These are phyloP conservation scores for Clarireedia paspali DNA, from an alignment of 2,329 filamentous ascomycete genomes.

Conservation along the genomic window DNA sequence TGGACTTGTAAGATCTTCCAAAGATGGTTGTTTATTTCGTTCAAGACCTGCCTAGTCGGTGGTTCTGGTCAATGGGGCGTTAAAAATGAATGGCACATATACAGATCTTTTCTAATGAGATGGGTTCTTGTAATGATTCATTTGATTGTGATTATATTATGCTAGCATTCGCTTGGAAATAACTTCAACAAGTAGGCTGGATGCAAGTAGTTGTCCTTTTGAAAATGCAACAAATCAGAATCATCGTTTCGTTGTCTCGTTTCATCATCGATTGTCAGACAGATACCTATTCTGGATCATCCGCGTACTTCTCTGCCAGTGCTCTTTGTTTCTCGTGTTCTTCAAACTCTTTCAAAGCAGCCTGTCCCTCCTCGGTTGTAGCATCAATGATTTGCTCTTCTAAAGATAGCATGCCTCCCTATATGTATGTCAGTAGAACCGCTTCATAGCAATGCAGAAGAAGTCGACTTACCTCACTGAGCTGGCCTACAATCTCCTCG, in stretches of 20 bases:
- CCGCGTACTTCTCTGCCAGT: slow-evolving; percentile 24
- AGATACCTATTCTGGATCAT: slow-evolving; percentile 29
- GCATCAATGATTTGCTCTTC: slow-evolving; percentile 94
- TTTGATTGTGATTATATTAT: neutral
- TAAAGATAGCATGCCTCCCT: slow-evolving; percentile 80
- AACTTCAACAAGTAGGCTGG: neutral
- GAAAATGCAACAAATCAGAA: neutral
- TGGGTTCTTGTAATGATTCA: neutral
- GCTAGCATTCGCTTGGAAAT: neutral
- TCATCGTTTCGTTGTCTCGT: neutral
- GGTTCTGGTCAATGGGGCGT: slow-evolving; percentile 25
- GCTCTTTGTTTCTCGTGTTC: slow-evolving; percentile 37
- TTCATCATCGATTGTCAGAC: neutral
- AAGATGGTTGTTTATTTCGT: slow-evolving; percentile 21
- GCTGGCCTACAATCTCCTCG: slow-evolving; percentile 72
- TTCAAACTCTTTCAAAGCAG: slow-evolving; percentile 69
- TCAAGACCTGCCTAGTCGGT: slow-evolving; percentile 19
- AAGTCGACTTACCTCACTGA: slow-evolving; percentile 56
- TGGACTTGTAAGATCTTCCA: slow-evolving; percentile 26
- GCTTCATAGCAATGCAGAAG: neutral
- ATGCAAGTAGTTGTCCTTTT: neutral
- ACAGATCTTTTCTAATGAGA: slow-evolving; percentile 6
- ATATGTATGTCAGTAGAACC: slow-evolving; percentile 7
- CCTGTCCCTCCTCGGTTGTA: slow-evolving; percentile 78
- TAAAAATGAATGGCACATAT: slow-evolving; percentile 28